Base-by-base conservation (phyloP, 2,329 filamentous ascomycete genomes). In the Tolypocladium guangdongense region DNA sequence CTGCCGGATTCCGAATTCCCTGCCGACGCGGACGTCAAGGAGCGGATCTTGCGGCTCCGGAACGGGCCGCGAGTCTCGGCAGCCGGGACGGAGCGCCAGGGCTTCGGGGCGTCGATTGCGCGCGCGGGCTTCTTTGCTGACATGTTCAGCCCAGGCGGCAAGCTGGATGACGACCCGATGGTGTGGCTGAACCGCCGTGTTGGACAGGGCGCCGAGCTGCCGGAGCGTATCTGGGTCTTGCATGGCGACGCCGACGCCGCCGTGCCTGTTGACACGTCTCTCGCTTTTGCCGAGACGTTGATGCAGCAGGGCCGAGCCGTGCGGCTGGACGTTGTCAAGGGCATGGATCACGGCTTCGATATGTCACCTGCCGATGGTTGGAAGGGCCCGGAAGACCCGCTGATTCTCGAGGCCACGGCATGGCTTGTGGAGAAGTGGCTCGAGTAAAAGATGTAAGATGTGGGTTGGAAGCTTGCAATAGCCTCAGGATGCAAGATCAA, bases 201-300 rank as follows among this genome's bases (percentile, higher is more conserved):
- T 16, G 16, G 11, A 7, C 18, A 41, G 8, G 41, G 41, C 11
- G 41, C 41, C 14, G 41, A 22, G 38, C 41, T 45, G 41, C 41
- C 41, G 12, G n/a, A 4, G 16, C 30, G 38, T 22, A 51, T 49
- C 11, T 54, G 52, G 52, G 22, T 54, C 18, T 27, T 51, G 48
- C 52, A 54, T n/a, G 52, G 52, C n/a, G 39, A 51, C 7, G 39
- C 22, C 39, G 52, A 54, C 27, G 33, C 41, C 5, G 46, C 43
- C 4, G 52, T 54, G 7, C 49, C 38, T 18, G 12, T 47, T 12
- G 41, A 45, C 8, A 45, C 41, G 41, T 45, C 41, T 24, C 20
- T 45, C 11, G 8, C 41, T 11, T 30, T 45, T 30, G 41, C 41
- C n/a, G 41, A 45, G 41, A 45, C 41, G 4, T 24, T 45, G 41